These are phyloP conservation scores for Phytophthora sp. DNA, from an alignment of 352 stramenopile genomes.

Conservation along the genomic window DNA sequence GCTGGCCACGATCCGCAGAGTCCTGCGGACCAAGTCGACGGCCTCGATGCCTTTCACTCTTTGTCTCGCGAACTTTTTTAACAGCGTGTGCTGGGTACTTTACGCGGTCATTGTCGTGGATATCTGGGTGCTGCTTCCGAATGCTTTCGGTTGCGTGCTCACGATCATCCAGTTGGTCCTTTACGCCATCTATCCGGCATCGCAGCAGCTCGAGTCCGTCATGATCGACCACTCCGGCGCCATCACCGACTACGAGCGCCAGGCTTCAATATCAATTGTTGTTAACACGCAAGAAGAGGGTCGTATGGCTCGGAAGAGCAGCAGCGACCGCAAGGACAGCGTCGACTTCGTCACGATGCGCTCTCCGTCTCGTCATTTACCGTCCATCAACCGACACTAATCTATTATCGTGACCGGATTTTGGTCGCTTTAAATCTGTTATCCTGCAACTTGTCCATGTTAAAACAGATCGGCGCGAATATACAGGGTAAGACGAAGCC, in stretches of 20 bases:
- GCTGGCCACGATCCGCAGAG: constrained; percentile 49
- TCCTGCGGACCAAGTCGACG: constrained; percentile 36
- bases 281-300: constrained; percentile 14
- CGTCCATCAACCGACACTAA: neutral
- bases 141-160: constrained; percentile 40
- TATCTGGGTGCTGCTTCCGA: constrained; percentile 50
- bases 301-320: constrained; percentile 19
- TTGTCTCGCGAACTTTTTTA: constrained; percentile 41
- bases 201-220: constrained; percentile 16
- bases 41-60: constrained; percentile 43
- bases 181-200: constrained; percentile 35
- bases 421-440: too few relatives aligned
- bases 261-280: constrained; percentile 30
- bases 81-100: constrained; percentile 51
- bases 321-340: constrained; percentile 19
- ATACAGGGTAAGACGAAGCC: too few relatives aligned
- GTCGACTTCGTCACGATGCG: constrained; percentile 26
- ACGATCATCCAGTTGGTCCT: constrained; percentile 33
- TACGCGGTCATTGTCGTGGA: constrained; percentile 53
- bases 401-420: neutral
- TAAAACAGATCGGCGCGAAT: too few relatives aligned
- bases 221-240: constrained; percentile 11
- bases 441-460: too few relatives aligned
- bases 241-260: constrained; percentile 13
- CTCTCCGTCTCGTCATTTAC: constrained; percentile 18